These are phyloP conservation scores for Boletus sp. DNA, from an alignment of 768 basidiomycete species.

Conservation along the genomic window DNA sequence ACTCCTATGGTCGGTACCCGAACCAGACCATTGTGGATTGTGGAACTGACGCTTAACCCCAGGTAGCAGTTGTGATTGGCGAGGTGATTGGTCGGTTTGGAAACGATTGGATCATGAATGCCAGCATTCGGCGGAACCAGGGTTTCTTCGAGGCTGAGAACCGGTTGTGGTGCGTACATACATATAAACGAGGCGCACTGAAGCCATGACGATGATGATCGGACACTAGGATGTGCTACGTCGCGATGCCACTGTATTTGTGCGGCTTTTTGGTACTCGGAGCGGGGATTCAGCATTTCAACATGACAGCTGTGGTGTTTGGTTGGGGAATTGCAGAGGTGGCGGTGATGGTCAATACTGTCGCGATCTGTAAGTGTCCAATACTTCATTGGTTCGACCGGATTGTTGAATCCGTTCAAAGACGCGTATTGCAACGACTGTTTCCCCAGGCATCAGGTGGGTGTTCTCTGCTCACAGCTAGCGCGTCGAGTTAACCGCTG, in stretches of 20 bases:
- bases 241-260: slow-evolving; percentile 39
- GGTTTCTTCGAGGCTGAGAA: slow-evolving; percentile 56
- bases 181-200: background rate
- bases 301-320: slow-evolving; percentile 32
- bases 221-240: slow-evolving; percentile 33
- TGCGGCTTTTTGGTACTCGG: slow-evolving; percentile 43
- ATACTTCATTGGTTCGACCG: background rate
- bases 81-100: slow-evolving; percentile 48
- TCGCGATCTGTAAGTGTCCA: slow-evolving; percentile 34
- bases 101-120: slow-evolving; percentile 48
- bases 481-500: background rate
- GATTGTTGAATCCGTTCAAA: slow-evolving; percentile 4
- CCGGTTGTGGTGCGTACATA: slow-evolving; percentile 36
- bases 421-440: slow-evolving; percentile 40
- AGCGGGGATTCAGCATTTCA: slow-evolving; percentile 33
- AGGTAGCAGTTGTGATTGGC: slow-evolving; percentile 50
- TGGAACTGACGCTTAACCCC: background rate
- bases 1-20: slow-evolving; percentile 40
- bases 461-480: background rate
- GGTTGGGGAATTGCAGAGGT: slow-evolving; percentile 44
- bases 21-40: background rate
- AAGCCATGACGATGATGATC: background rate
- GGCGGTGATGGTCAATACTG: slow-evolving; percentile 39
- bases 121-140: slow-evolving; percentile 40
- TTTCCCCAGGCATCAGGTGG: slow-evolving; percentile 33